Conservation (phyloP, 768 basidiomycete genomes). For the Coprinopsis marcescibilis region DNA sequence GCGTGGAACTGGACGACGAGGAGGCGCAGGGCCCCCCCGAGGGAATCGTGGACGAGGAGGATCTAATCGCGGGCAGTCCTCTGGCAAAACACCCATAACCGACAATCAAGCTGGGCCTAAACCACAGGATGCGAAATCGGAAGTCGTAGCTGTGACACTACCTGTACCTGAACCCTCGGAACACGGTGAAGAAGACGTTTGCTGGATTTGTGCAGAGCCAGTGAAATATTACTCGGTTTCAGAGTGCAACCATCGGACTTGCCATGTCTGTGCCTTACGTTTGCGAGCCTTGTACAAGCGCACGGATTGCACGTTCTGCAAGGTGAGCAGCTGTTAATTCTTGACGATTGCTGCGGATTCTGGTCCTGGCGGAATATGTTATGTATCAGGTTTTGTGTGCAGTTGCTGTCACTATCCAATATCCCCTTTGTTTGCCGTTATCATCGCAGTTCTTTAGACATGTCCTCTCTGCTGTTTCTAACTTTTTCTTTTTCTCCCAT, state of each 20-base stretch:
- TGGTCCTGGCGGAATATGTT: too few relatives aligned
- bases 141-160: slow-evolving; percentile 1
- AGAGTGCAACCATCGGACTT: slow-evolving; percentile 90
- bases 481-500: too few relatives aligned
- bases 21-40: too few relatives aligned
- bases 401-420: too few relatives aligned
- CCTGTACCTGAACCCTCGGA: slow-evolving; percentile 15
- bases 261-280: slow-evolving; percentile 88
- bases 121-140: neutral
- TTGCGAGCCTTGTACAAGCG: slow-evolving; percentile 92
- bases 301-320: slow-evolving; percentile 92
- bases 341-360: too few relatives aligned
- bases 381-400: too few relatives aligned
- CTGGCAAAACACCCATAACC: too few relatives aligned
- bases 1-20: too few relatives aligned
- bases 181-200: slow-evolving; percentile 42
- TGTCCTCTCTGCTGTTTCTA: neutral
- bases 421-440: too few relatives aligned
- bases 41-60: too few relatives aligned
- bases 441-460: neutral
- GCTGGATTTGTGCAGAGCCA: slow-evolving; percentile 94
- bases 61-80: too few relatives aligned
- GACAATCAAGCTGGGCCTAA: neutral
- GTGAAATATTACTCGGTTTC: slow-evolving; percentile 87
- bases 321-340: slow-evolving; percentile 51